Base-by-base conservation (phyloP, 2,329 filamentous ascomycete genomes). In the Volutella citrinella region DNA sequence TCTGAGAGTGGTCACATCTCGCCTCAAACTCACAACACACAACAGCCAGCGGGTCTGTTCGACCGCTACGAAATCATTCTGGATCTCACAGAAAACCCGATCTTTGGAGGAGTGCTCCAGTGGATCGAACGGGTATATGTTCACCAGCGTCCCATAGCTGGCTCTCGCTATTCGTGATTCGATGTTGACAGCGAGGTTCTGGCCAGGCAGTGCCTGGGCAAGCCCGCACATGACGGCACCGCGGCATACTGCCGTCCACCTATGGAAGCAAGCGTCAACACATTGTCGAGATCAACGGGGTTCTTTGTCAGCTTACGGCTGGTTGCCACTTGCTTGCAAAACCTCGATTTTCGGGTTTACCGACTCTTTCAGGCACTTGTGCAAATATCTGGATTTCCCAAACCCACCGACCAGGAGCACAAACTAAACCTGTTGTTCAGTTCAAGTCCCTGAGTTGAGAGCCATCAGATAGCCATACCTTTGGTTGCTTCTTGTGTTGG, bases 351-450 rank as follows among this genome's bases (percentile, higher is more conserved):
- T 34, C 7, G 19, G 45, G 7, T 18, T 35, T 0, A 51, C n/a
- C 0, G 16, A 21, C 0, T 34, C 18, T 0, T 40, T 38, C 2
- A 69, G 40, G 3, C 42, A 36, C 4, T 49, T 35, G 9, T 42
- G 42, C 3, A 69, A 23, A 12, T 60, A 64, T 0, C 16, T 24
- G 16, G 53, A 61, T 11, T 56, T 46, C 0, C 65, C 65, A 17
- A 69, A 63, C 0, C 66, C 66, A 0, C 66, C 65, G 0, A 63
- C 65, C 1, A 69, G 47, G 6, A 69, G 52, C 4, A 68, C 18
- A 17, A 55, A 61, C 66, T 68, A 6, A 5, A 10, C 12, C 4
- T 6, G 30, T 25, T 19, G 20, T 6, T 15, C 12, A 7, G 12
- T 4, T 10, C 2, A 10, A 8, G 3, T 8, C 7, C 19, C 5